Percentiles rank a stretch among this genome's conserved stretches.
These are phyloP conservation scores for Barnettozyma populi DNA, from an alignment of 805 yeast species.

Conservation along the genomic window DNA sequence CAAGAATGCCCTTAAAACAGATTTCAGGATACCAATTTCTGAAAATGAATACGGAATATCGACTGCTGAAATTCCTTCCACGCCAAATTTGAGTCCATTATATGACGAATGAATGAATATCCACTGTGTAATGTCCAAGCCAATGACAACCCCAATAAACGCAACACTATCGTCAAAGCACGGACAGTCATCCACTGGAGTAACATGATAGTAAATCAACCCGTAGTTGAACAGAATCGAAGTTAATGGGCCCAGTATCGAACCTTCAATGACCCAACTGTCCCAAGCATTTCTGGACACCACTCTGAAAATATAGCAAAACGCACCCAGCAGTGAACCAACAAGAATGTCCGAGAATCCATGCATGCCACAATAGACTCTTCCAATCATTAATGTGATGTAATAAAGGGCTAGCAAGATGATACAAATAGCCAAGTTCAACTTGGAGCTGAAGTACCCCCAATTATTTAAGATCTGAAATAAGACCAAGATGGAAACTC, in stretches of 20 bases:
- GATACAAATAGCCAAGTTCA: slow-evolving; percentile 13
- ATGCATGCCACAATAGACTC: slow-evolving; percentile 97
- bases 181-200: slow-evolving; percentile 91
- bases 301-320: slow-evolving; percentile 44
- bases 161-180: slow-evolving; percentile 95
- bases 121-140: slow-evolving; percentile 48
- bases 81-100: slow-evolving; percentile 14
- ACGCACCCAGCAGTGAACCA: slow-evolving; percentile 62
- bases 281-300: slow-evolving; percentile 42
- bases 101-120: slow-evolving; percentile 19
- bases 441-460: slow-evolving; percentile 5
- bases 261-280: slow-evolving; percentile 30
- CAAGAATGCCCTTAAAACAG: slow-evolving; percentile 44
- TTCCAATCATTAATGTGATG: slow-evolving; percentile 64
- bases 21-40: slow-evolving; percentile 37
- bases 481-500: slow-evolving; percentile 55
- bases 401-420: slow-evolving; percentile 42
- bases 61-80: slow-evolving; percentile 18
- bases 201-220: slow-evolving; percentile 64
- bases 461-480: slow-evolving; percentile 18
- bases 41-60: slow-evolving; percentile 37
- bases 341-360: slow-evolving; percentile 71
- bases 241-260: slow-evolving; percentile 30
- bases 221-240: slow-evolving; percentile 38
- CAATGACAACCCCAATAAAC: slow-evolving; percentile 80